These are phyloP conservation scores for Paecilomyces sp. DNA, from an alignment of 2,329 filamentous ascomycete genomes.

Conservation along the genomic window DNA sequence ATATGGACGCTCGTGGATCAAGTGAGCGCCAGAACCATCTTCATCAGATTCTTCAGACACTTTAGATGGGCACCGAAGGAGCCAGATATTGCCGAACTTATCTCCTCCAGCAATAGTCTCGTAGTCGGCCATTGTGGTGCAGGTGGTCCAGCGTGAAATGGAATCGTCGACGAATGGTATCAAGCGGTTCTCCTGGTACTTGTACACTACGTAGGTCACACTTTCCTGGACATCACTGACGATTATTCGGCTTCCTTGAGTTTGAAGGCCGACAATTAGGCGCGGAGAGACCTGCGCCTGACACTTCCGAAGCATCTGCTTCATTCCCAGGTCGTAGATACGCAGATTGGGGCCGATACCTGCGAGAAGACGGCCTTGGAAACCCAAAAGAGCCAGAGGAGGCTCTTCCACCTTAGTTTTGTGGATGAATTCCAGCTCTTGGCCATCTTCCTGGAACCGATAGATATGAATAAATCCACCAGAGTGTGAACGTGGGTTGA, in stretches of 20 bases:
- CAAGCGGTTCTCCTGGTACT: conserved; percentile 80
- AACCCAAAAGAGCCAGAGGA: conserved; percentile 80
- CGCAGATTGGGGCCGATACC: conserved; percentile 76
- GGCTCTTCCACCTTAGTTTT: conserved; percentile 90
- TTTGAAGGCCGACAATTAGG: conserved; percentile 81
- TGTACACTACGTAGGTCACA: conserved; percentile 88
- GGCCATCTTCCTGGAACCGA: conserved; percentile 79
- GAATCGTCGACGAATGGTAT: conserved; percentile 92
- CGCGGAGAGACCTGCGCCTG: conserved; percentile 73
- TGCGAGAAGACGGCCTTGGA: conserved; percentile 84
- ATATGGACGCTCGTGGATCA: conserved; percentile 85
- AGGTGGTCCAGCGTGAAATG: conserved; percentile 82
- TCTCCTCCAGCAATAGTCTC: conserved; percentile 91
- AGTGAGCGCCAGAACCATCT: conserved; percentile 79
- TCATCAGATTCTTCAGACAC: conserved; percentile 86
- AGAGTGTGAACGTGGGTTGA: conserved; percentile 66
- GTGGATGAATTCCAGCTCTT: conserved; percentile 86
- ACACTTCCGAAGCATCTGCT: conserved; percentile 84
- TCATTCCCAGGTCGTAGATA: conserved; percentile 88
- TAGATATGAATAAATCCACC: conserved; percentile 90
- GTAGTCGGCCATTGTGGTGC: conserved; percentile 92
- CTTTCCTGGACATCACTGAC: conserved; percentile 91
- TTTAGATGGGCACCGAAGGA: conserved; percentile 80
- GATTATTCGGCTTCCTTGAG: conserved; percentile 83
- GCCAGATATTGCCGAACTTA: conserved; percentile 95